Conservation (phyloP, 345 rosid genomes). For the Gossypium ekmanianum region DNA sequence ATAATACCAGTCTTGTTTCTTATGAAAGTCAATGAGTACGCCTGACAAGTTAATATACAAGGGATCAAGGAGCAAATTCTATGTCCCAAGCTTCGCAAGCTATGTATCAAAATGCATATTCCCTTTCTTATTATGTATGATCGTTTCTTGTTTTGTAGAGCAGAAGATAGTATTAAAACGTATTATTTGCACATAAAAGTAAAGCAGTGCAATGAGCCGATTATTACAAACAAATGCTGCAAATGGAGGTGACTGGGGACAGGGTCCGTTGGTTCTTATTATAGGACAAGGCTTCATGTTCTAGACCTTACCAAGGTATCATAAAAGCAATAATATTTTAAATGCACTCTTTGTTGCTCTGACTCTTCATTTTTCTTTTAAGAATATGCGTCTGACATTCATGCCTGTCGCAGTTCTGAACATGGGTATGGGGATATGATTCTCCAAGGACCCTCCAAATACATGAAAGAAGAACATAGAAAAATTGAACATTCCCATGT, state of each 20-base stretch:
- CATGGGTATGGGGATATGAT: neutral
- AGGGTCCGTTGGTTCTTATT: neutral
- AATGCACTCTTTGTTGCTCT: no score
- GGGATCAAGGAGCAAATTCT: conserved; percentile 3
- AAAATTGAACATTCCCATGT: neutral
- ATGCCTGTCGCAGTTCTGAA: no score
- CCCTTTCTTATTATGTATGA: neutral
- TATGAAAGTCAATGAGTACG: neutral
- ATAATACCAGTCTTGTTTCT: no score
- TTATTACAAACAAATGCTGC: neutral
- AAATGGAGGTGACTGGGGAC: neutral
- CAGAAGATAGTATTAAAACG: neutral
- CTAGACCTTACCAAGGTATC: neutral
- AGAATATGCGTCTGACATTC: no score
- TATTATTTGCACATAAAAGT: neutral
- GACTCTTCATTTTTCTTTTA: no score
- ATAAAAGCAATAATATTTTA: neutral
- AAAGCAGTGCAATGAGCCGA: neutral
- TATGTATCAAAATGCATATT: neutral
- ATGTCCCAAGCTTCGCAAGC: neutral
- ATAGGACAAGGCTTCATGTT: neutral
- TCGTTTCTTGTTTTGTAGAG: neutral
- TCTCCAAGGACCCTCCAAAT: neutral
- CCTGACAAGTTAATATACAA: neutral
- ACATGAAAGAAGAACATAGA: neutral